These are phyloP conservation scores for Mortierella sp. DNA, from an alignment of 371 early-diverging fungal species.

Conservation along the genomic window DNA sequence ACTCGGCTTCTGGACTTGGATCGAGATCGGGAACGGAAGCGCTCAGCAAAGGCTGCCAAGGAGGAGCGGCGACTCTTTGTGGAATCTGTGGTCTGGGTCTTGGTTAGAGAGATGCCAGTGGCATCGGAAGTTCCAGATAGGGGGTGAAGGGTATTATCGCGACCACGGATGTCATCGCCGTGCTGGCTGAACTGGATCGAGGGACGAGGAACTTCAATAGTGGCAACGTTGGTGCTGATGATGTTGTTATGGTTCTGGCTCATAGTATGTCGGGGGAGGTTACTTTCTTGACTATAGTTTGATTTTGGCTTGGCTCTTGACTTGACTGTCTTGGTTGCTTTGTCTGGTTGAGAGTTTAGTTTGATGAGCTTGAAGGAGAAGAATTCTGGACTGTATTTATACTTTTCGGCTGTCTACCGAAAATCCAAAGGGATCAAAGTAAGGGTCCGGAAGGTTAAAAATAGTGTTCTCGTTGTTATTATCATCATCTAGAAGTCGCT, in stretches of 20 bases:
- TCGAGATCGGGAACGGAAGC: conserved; percentile 37
- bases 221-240: conserved; percentile 4
- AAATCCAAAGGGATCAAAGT: no score
- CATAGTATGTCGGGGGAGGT: conserved; percentile 13
- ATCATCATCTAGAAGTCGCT: no score
- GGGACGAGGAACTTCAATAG: conserved; percentile 2
- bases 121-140: background rate
- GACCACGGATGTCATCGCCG: conserved; percentile 11
- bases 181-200: conserved; percentile 25
- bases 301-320: conserved; percentile 4
- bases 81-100: conserved; percentile 16
- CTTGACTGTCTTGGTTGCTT: background rate
- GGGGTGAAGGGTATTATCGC: conserved; percentile 7
- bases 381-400: no score
- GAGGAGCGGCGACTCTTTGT: conserved; percentile 22
- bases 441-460: no score
- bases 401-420: no score
- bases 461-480: no score
- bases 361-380: no score
- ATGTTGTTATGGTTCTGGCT: conserved; percentile 14
- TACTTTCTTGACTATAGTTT: background rate
- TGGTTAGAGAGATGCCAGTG: conserved; percentile 14
- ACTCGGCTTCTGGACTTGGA: conserved; percentile 11
- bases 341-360: no score
- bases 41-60: conserved; percentile 36